A percentile compares a stretch with the other conserved stretches of the same genome.
These are phyloP conservation scores for Coprinopsis cinerea DNA, from an alignment of 768 basidiomycete genomes.

Conservation along the genomic window DNA sequence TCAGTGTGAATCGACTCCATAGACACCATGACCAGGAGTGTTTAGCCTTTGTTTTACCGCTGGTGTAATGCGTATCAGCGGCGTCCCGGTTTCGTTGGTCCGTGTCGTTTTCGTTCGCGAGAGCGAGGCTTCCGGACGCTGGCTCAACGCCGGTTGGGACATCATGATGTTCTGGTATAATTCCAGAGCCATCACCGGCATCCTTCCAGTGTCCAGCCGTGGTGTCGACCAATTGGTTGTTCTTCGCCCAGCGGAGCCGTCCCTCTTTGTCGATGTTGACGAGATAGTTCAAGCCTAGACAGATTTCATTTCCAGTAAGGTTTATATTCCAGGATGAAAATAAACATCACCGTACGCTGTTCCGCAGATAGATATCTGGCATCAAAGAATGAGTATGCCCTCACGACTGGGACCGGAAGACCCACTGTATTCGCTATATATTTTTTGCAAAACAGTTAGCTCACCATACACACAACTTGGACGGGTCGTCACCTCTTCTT, in stretches of 20 bases:
- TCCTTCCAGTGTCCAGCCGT: conserved; percentile 59
- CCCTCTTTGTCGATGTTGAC: conserved; percentile 50
- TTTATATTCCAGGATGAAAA: not conserved
- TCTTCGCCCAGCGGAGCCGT: conserved; percentile 52
- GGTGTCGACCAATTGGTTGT: conserved; percentile 54
- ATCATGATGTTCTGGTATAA: conserved; percentile 35
- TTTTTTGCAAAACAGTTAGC: not conserved
- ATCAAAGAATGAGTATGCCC: not conserved
- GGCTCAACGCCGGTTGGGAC: not conserved
- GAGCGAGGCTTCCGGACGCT: not conserved
- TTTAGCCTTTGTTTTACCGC: conserved; percentile 22
- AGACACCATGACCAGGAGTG: conserved; percentile 34
- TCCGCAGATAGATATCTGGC: conserved; percentile 51
- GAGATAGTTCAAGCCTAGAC: conserved; percentile 57
- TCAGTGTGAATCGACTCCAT: conserved; percentile 40
- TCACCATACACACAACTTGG: not conserved
- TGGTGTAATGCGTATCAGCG: conserved; percentile 39
- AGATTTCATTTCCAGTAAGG: not conserved
- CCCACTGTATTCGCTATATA: conserved; percentile 39
- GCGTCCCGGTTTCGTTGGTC: conserved; percentile 21
- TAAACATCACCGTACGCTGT: conserved; percentile 34
- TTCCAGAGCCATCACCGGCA: conserved; percentile 48
- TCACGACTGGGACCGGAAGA: conserved; percentile 3
- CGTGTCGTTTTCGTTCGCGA: not conserved
- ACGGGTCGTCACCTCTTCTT: conserved; percentile 42